Conservation (phyloP, 1,284 basidiomycete genomes). For the Ceratobasidium sp. region DNA sequence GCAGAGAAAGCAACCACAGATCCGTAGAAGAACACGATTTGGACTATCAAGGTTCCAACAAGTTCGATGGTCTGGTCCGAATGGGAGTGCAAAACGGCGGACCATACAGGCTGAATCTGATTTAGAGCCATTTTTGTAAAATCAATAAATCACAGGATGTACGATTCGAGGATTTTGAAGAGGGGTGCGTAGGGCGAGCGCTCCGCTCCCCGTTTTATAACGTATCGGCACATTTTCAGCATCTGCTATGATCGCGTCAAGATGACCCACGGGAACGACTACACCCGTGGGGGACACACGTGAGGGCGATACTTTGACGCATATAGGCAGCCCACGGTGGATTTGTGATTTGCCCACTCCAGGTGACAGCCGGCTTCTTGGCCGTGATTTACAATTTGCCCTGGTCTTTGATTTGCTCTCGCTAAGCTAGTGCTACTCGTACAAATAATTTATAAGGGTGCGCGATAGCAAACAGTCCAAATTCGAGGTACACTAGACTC, state of each 20-base stretch:
- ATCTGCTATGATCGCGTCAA: neutral
- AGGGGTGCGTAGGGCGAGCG: neutral
- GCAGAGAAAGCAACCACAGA: slow-evolving; percentile 13
- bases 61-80: slow-evolving; percentile 15
- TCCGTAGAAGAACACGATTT: slow-evolving; percentile 28
- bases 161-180: neutral
- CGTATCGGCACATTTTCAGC: neutral
- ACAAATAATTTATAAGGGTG: neutral
- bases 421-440: neutral
- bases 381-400: too few relatives aligned
- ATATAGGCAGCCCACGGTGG: slow-evolving; percentile 31
- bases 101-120: slow-evolving; percentile 14
- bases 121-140: too few relatives aligned
- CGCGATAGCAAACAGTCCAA: neutral
- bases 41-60: slow-evolving; percentile 1
- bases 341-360: neutral
- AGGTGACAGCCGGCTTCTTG: too few relatives aligned
- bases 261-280: neutral
- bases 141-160: too few relatives aligned
- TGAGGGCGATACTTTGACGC: slow-evolving; percentile 10
- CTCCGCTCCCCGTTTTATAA: neutral
- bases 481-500: neutral
- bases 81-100: slow-evolving; percentile 1
- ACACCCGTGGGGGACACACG: slow-evolving; percentile 11
- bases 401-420: neutral